Evolutionary conservation across 164 flowering plant genomes (phyloP).

Genomic region (Tetracentron sinense): DNA sequence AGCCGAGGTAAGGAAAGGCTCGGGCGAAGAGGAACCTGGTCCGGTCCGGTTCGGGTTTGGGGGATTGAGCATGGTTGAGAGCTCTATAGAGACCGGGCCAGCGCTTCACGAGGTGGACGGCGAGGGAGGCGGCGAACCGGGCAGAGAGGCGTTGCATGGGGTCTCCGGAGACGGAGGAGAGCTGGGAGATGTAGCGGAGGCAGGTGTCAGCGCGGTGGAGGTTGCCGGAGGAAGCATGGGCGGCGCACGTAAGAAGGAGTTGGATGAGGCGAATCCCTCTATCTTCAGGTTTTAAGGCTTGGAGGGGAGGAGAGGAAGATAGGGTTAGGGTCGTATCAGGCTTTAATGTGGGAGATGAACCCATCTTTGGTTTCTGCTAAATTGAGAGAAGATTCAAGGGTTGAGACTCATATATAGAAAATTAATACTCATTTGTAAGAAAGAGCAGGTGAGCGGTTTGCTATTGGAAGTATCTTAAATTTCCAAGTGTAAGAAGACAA

Average conservation of each 20-base stretch:
- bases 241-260: constrained; percentile 33
- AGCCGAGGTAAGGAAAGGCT: constrained; percentile 21
- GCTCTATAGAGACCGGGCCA: constrained; percentile 40
- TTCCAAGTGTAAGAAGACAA: no score
- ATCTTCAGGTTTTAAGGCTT: constrained; percentile 32
- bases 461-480: no score
- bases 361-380: constrained; percentile 4
- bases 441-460: no score
- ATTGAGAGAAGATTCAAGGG: no score
- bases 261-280: constrained; percentile 34
- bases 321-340: constrained; percentile 21
- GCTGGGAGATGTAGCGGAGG: constrained; percentile 32
- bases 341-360: constrained; percentile 11
- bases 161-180: constrained; percentile 38
- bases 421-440: no score
- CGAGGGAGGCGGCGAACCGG: constrained; percentile 33
- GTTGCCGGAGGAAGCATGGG: constrained; percentile 36
- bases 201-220: constrained; percentile 30
- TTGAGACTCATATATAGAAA: no score
- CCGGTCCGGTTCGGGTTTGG: neutral
- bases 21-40: constrained; percentile 8
- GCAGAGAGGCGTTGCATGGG: constrained; percentile 42
- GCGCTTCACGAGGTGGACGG: constrained; percentile 31
- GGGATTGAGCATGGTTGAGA: constrained; percentile 7
- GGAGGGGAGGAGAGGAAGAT: constrained; percentile 14